Percentiles rank a stretch among this genome's conserved stretches.
Evolutionary conservation across 192 early-diverging fungal species (phyloP).

Genomic region (Funneliformis geosporum): DNA sequence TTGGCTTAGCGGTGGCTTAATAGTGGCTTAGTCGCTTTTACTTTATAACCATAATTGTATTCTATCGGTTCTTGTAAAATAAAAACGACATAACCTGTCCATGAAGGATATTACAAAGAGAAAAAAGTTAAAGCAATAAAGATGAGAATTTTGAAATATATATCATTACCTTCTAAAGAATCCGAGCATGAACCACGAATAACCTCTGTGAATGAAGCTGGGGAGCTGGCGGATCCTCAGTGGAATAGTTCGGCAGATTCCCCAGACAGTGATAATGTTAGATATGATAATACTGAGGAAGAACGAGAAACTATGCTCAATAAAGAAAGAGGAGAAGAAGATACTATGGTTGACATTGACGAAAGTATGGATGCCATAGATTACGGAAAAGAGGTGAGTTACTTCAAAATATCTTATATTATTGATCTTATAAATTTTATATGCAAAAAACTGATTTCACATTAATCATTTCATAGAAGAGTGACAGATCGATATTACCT

Average conservation of each 20-base stretch:
- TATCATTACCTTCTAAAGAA: background rate
- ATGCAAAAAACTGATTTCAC: background rate
- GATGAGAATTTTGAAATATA: background rate
- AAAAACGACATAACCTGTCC: background rate
- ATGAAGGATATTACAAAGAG: background rate
- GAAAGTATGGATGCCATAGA: background rate
- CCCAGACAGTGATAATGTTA: background rate
- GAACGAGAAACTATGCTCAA: conserved; percentile 19
- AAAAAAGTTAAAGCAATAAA: background rate
- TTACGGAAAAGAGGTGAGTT: background rate
- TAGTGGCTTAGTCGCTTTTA: background rate
- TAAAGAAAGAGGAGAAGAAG: conserved; percentile 20
- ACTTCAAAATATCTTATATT: background rate
- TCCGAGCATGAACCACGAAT: background rate
- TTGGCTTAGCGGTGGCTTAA: background rate
- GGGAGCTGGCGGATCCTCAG: too few relatives aligned
- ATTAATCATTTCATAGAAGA: background rate
- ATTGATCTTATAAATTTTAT: background rate
- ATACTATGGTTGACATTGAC: conserved; percentile 22
- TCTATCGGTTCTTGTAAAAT: background rate
- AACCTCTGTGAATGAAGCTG: background rate
- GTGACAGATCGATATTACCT: conserved; percentile 13
- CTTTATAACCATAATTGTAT: background rate
- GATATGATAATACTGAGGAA: background rate
- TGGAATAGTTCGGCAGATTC: background rate